Evolutionary conservation across 2,329 filamentous ascomycete genomes (phyloP).

Genomic region (Beauveria sp.): DNA sequence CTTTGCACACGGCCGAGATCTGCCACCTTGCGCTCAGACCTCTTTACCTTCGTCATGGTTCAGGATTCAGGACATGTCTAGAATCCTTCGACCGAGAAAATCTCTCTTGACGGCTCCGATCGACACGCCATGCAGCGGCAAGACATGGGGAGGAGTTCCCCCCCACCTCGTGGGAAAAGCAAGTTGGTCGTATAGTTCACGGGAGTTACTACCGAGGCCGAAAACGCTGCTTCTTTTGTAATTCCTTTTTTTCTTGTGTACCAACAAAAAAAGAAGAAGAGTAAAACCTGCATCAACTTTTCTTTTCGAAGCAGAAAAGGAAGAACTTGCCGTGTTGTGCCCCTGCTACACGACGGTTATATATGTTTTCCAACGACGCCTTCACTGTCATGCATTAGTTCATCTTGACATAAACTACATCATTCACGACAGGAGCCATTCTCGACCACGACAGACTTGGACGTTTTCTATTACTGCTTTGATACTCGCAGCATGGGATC

Average conservation of each 20-base stretch:
- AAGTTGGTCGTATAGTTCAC: neutral
- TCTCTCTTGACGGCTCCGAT: neutral
- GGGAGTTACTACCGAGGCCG: neutral
- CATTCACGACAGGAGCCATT: too few species aligned
- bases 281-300: neutral
- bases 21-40: neutral
- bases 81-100: neutral
- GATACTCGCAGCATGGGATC: conserved; percentile 16
- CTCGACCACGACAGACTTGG: too few species aligned
- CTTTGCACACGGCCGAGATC: neutral
- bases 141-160: neutral
- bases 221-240: neutral
- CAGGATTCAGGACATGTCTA: too few species aligned
- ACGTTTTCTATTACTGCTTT: too few species aligned
- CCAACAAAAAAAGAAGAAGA: neutral
- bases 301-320: neutral
- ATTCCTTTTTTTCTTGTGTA: neutral
- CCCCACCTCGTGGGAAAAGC: neutral
- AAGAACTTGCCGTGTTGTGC: neutral
- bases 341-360: neutral
- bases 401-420: neutral
- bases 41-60: neutral
- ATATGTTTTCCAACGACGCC: neutral
- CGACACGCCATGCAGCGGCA: neutral
- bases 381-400: neutral